These are phyloP conservation scores for Coccomyxa subellipsoidea DNA, from an alignment of 163 green algal species.

Conservation along the genomic window DNA sequence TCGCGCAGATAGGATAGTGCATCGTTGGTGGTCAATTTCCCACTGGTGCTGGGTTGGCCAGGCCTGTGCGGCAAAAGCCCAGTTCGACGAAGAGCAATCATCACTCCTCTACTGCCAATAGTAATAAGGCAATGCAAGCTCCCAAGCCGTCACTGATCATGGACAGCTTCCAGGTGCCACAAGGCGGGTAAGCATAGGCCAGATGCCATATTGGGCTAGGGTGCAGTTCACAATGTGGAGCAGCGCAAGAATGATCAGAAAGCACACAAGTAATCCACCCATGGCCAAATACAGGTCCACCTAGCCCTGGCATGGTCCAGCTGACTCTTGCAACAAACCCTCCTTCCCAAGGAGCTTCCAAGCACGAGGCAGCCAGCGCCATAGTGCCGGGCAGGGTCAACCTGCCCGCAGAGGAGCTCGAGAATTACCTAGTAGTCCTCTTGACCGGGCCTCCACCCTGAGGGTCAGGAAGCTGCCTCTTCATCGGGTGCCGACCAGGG, in stretches of 20 bases:
- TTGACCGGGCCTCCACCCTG: neutral
- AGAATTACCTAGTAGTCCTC: neutral
- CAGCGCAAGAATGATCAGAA: neutral
- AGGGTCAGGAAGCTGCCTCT: neutral
- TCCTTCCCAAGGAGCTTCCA: neutral
- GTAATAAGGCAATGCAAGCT: neutral
- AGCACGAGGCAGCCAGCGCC: neutral
- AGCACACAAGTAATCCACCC: neutral
- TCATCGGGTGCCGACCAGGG: neutral
- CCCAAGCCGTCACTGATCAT: neutral
- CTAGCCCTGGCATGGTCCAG: neutral
- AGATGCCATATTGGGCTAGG: neutral
- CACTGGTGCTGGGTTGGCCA: slow-evolving; percentile 6
- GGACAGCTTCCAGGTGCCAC: neutral
- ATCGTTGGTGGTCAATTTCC: slow-evolving; percentile 76
- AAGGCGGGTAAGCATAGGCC: neutral
- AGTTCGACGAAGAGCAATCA: neutral
- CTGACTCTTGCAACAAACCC: neutral
- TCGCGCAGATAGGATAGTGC: slow-evolving; percentile 90
- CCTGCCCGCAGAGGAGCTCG: neutral
- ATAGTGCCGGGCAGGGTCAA: neutral
- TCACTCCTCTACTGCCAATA: neutral
- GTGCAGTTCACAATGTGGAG: neutral
- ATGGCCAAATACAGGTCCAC: neutral
- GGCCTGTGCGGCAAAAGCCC: neutral